Base-by-base conservation (phyloP, 1,139 yeast genomes). In the Yamadazyma atlantica region DNA sequence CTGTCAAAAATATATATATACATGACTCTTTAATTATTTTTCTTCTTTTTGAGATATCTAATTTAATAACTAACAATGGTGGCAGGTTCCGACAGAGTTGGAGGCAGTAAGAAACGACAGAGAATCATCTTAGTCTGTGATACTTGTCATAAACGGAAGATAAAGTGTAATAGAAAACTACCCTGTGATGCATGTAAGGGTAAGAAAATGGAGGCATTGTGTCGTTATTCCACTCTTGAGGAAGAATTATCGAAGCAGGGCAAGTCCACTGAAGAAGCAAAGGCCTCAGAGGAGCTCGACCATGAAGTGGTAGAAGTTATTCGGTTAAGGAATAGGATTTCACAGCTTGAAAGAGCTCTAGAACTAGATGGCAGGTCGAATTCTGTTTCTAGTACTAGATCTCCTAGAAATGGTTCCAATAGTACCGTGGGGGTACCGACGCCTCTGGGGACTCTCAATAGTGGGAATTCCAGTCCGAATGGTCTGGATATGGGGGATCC, bases 111-210 rank as follows among this genome's bases (percentile, higher is more conserved):
- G 33, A 49, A 44, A 33, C 38, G 53, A 34, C 50, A 48, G 35
- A 46, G 54, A 29, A 43, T 50, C 23, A 39, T 45, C 5, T 33
- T 50, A 11, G 50, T 47, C 4, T 50, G 54, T 46, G 54, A 50
- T 26, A 49, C 48, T 29, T 50, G 54, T 34, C 53, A 49, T 36
- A 44, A 46, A 14, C 37, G 53, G 4, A 50, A 50, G 37, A 50
- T 50, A 31, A 50, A 49, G 32, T 50, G 54, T 39, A 44, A 50
- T 31, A 29, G 50, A 16, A 35, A 47, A 25, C 41, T 48, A 2
- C 54, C 54, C 2, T 50, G 54, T 41, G 43, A 45, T 24, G 43
- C 52, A 24, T 50, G 54, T 33, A 41, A 33, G 12, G 40, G 27
- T 18, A 29, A 49, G 17, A 49, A 50, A 1, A 39, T 48, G 14